Evolutionary conservation across 805 yeast species (phyloP).

Genomic region (Kodamaea sagamina): DNA sequence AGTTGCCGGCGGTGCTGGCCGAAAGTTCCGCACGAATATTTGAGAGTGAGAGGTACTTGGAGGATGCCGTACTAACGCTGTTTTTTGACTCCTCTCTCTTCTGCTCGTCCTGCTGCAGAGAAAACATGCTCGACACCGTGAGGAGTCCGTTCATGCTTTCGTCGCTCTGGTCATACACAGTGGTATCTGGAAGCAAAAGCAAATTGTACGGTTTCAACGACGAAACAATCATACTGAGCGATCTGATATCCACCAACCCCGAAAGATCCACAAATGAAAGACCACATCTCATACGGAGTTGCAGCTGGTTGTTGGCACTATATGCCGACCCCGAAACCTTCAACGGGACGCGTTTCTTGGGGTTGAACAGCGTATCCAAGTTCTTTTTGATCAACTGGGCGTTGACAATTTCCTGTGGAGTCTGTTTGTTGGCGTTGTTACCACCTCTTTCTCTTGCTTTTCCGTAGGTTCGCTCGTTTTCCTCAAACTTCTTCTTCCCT

Average conservation of each 20-base stretch:
- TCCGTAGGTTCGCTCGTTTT: slow-evolving; percentile 29
- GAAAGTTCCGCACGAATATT: slow-evolving; percentile 33
- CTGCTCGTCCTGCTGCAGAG: slow-evolving; percentile 32
- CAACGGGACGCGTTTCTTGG: slow-evolving; percentile 45
- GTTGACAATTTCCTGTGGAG: slow-evolving; percentile 46
- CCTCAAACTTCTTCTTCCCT: slow-evolving; percentile 40
- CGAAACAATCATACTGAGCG: slow-evolving; percentile 75
- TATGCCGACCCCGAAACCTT: slow-evolving; percentile 22
- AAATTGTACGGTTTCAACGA: slow-evolving; percentile 76
- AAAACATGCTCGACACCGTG: slow-evolving; percentile 29
- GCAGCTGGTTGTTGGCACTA: slow-evolving; percentile 17
- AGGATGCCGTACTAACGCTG: slow-evolving; percentile 19
- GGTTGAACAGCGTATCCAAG: slow-evolving; percentile 53
- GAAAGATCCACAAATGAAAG: slow-evolving; percentile 77
- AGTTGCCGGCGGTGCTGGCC: slow-evolving; percentile 6
- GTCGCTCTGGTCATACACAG: slow-evolving; percentile 21
- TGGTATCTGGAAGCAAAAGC: slow-evolving; percentile 53
- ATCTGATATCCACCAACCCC: slow-evolving; percentile 82
- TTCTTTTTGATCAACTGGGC: slow-evolving; percentile 41
- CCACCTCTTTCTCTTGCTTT: slow-evolving; percentile 20
- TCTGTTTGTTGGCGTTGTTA: slow-evolving; percentile 30
- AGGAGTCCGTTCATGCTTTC: slow-evolving; percentile 31
- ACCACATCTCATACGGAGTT: slow-evolving; percentile 64
- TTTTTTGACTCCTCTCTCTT: slow-evolving; percentile 24
- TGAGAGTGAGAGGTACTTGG: slow-evolving; percentile 33